phyloP scores from a whole-genome alignment of 2,329 filamentous ascomycete genomes.

The Cladophialophora chaetospira region DNA sequence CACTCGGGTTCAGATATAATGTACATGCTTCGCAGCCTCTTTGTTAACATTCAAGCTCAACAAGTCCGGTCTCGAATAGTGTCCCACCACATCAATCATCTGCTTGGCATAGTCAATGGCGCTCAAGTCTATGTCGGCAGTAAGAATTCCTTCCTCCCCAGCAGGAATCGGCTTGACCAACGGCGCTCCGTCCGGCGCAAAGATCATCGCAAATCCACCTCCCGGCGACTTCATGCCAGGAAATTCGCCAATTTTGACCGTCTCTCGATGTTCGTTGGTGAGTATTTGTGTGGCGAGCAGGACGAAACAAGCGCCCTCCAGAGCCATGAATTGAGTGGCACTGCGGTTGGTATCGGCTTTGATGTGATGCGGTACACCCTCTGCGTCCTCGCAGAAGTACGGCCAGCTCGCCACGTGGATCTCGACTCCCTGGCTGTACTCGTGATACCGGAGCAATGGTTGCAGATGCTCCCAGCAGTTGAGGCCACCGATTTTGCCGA shows the following conservation, averaged over 20 bases:
- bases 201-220: slow-evolving; percentile 50
- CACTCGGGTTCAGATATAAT: too few relatives aligned
- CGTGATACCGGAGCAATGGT: slow-evolving; percentile 54
- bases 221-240: slow-evolving; percentile 27
- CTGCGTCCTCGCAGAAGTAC: background rate
- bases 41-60: slow-evolving; percentile 47
- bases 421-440: slow-evolving; percentile 46
- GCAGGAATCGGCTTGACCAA: slow-evolving; percentile 42
- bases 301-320: slow-evolving; percentile 13
- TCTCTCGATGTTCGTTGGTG: slow-evolving; percentile 2
- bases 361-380: background rate
- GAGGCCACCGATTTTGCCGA: slow-evolving; percentile 38
- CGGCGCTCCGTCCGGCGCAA: slow-evolving; percentile 53
- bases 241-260: background rate
- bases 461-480: slow-evolving; percentile 57
- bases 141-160: slow-evolving; percentile 50
- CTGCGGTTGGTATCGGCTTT: slow-evolving; percentile 9
- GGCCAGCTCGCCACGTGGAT: slow-evolving; percentile 57
- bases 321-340: slow-evolving; percentile 7
- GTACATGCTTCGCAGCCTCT: background rate
- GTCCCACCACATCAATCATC: slow-evolving; percentile 50
- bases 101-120: slow-evolving; percentile 43
- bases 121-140: slow-evolving; percentile 51
- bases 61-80: slow-evolving; percentile 55
- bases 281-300: slow-evolving; percentile 12